These are phyloP conservation scores for Gossypium thurberi DNA, from an alignment of 345 rosid species.

Conservation along the genomic window DNA sequence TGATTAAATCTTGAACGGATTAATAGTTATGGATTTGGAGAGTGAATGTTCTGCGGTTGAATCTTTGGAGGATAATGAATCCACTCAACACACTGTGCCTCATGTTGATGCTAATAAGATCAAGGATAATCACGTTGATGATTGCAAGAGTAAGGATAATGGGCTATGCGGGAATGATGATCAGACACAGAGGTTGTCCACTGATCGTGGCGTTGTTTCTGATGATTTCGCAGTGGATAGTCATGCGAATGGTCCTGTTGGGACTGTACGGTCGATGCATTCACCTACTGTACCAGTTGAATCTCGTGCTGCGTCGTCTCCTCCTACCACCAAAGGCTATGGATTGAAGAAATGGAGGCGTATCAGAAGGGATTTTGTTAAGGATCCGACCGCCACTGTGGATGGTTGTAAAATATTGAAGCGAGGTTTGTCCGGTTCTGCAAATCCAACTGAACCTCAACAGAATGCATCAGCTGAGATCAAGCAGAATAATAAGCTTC, in stretches of 20 bases:
- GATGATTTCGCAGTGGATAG: background rate
- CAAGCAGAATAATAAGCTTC: conserved; percentile 37
- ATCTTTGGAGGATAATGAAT: conserved; percentile 45
- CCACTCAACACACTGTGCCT: conserved; percentile 7
- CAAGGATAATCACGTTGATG: conserved; percentile 19
- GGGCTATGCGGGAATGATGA: conserved; percentile 22
- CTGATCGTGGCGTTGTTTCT: conserved; percentile 11
- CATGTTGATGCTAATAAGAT: conserved; percentile 14
- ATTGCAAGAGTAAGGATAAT: conserved; percentile 23
- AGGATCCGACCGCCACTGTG: conserved; percentile 31
- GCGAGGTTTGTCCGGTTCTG: conserved; percentile 48
- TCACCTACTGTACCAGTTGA: conserved; percentile 11
- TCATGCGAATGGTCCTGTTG: conserved; percentile 14
- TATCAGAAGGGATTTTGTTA: conserved; percentile 48
- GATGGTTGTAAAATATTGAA: conserved; percentile 55
- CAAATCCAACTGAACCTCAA: conserved; percentile 32
- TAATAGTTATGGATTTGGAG: conserved; percentile 37
- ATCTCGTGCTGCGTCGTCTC: background rate
- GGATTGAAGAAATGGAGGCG: conserved; percentile 89
- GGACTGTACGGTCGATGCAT: conserved; percentile 11
- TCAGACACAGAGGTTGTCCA: conserved; percentile 14
- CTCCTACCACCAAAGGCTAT: conserved; percentile 33
- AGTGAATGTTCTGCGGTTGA: conserved; percentile 35
- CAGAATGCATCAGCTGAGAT: conserved; percentile 10
- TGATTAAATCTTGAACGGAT: conserved; percentile 18